These are phyloP conservation scores for Geotrichum macrosporum DNA, from an alignment of 1,139 yeast species.

Conservation along the genomic window DNA sequence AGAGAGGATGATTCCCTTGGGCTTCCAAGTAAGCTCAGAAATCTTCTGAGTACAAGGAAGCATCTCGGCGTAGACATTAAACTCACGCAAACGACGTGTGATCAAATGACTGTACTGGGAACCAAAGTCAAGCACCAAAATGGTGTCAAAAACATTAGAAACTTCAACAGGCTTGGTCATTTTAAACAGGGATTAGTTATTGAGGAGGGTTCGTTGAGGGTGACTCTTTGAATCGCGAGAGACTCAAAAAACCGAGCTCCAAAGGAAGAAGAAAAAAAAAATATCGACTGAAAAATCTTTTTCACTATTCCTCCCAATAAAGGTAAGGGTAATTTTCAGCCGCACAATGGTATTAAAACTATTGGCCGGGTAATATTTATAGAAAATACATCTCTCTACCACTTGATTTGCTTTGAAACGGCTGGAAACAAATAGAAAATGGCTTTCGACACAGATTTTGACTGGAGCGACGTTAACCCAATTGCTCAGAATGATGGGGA, in stretches of 20 bases:
- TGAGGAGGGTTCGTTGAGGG: background rate
- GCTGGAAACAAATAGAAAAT: background rate
- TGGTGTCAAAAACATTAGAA: conserved; percentile 87
- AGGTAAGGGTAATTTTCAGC: conserved; percentile 1
- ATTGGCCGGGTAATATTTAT: background rate
- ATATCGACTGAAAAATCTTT: background rate
- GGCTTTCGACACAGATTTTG: conserved; percentile 23
- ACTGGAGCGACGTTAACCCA: conserved; percentile 38
- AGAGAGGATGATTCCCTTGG: conserved; percentile 91
- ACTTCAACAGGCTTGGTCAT: conserved; percentile 44
- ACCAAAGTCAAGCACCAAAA: conserved; percentile 94
- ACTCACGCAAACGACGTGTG: conserved; percentile 96
- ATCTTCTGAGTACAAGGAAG: conserved; percentile 98
- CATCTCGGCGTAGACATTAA: conserved; percentile 98
- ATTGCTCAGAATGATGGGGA: conserved; percentile 41
- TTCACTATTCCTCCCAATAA: background rate
- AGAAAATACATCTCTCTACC: background rate
- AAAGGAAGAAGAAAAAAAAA: conserved; percentile 4
- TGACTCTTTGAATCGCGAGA: conserved; percentile 13
- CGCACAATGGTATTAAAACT: background rate
- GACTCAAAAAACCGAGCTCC: background rate
- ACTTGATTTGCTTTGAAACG: background rate
- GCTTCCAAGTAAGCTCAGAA: conserved; percentile 85
- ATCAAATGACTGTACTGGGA: conserved; percentile 96
- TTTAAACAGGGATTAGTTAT: background rate